Evolutionary conservation across 75 land plant genomes (phyloP), one percentile per base, ranked within the genome.

Genomic region (Larix kaempferi): DNA sequence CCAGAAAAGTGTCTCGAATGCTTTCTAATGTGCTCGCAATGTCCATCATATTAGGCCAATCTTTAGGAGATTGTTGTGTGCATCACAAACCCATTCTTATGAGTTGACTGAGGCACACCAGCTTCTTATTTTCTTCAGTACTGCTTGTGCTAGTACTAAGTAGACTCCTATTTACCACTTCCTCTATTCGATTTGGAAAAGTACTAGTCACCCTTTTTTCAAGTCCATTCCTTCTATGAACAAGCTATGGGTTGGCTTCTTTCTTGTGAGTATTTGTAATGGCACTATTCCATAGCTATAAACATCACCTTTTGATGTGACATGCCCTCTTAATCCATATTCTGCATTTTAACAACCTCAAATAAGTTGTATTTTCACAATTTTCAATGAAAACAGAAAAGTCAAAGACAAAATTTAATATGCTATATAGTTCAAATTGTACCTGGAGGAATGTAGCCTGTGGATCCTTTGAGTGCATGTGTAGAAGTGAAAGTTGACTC

Each of bases 41-140:
- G 35, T 81, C 85, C 41, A 77, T 84, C 84, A 83, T 81, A 21
- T 58, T 81, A 17, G 85, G 85, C 0, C 84, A 39, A 35, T 81
- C 84, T 25, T 76, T 59, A 21, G 84, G 79, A 16, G 60, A 55
- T 27, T 83, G 79, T 22, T 78, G 76, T 21, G 79, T 73, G n/a
- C 85, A 83, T 19, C 33, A 27, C 56, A 81, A 59, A 41, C 84
- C 85, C 33, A 83, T 78, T 3, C 23, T 13, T 21, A 41, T 17
- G 39, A 69, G 41, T n/a, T n/a, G 5, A 37, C 23, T n/a, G 13
- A 41, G n/a, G 19, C 73, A 69, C 13, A 29, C 2, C 49, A 21
- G 5, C 21, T 15, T 16, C 69, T 29, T 29, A 37, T 65, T 41
- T 25, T 65, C n/a, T 17, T 1, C 2, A 2, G 23, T 17, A 8